Evolutionary conservation across 352 stramenopile genomes (phyloP).

Genomic region (Phytophthora nicotianae): DNA sequence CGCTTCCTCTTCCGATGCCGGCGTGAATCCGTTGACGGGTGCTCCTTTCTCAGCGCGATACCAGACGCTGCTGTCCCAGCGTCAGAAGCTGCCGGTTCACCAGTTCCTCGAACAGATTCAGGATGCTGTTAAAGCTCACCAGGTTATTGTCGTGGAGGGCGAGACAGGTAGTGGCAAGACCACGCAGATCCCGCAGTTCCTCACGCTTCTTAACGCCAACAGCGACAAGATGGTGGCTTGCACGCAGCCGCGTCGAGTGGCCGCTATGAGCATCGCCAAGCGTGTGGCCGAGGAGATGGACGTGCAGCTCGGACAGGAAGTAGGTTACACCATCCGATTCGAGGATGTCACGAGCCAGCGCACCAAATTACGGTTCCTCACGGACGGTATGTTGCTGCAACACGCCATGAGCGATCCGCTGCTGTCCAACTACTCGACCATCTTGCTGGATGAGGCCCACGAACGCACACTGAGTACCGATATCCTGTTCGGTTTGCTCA

Average conservation of each 20-base stretch:
- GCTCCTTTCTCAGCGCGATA: slow-evolving; percentile 92
- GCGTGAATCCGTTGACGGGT: slow-evolving; percentile 93
- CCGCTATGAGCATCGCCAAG: slow-evolving; percentile 97
- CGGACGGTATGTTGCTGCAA: slow-evolving; percentile 96
- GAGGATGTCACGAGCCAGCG: slow-evolving; percentile 93
- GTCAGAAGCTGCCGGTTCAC: slow-evolving; percentile 98
- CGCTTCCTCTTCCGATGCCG: neutral
- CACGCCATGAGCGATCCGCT: slow-evolving; percentile 97
- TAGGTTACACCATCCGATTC: slow-evolving; percentile 99
- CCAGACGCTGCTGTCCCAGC: slow-evolving; percentile 89
- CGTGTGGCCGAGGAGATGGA: slow-evolving; percentile 99
- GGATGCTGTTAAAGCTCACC: slow-evolving; percentile 92
- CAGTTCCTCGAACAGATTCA: slow-evolving; percentile 97
- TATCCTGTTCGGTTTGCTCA: slow-evolving; percentile 97
- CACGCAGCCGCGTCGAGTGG: slow-evolving; percentile 98
- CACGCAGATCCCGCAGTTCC: slow-evolving; percentile 96
- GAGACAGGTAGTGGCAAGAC: slow-evolving; percentile 98
- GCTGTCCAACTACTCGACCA: slow-evolving; percentile 95
- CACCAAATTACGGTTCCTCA: slow-evolving; percentile 88
- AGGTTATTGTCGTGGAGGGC: slow-evolving; percentile 97
- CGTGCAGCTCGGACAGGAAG: slow-evolving; percentile 95
- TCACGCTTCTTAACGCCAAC: slow-evolving; percentile 82
- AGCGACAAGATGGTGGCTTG: slow-evolving; percentile 91
- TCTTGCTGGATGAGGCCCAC: slow-evolving; percentile 98
- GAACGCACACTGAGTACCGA: slow-evolving; percentile 98